Evolutionary conservation across 441 rosid genomes (phyloP).

Genomic region (Euphorbia celastroides): DNA sequence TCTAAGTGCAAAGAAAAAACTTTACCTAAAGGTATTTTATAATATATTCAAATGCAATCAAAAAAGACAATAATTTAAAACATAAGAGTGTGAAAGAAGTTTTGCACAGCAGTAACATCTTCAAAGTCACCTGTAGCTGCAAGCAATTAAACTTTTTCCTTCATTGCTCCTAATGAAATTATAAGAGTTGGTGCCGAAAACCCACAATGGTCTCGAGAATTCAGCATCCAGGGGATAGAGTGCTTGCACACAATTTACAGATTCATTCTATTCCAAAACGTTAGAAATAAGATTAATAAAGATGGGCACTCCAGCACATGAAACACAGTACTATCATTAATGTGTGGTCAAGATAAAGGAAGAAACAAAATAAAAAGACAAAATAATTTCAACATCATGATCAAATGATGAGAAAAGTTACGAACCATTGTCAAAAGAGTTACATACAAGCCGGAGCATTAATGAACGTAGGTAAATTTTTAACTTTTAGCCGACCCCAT

Average conservation of each 20-base stretch:
- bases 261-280: conserved; percentile 48
- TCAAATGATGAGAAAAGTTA: not conserved
- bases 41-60: not conserved
- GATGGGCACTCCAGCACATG: not conserved
- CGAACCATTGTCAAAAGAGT: not conserved
- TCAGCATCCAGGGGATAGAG: conserved; percentile 67
- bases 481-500: too few species aligned
- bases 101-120: conserved; percentile 8
- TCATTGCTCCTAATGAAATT: conserved; percentile 50
- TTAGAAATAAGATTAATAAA: conserved; percentile 5
- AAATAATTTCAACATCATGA: not conserved
- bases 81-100: conserved; percentile 4
- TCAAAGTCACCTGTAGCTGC: conserved; percentile 64
- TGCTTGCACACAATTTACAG: conserved; percentile 46
- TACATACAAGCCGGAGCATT: not conserved
- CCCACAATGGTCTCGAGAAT: conserved; percentile 81
- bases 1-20: conserved; percentile 33
- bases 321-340: not conserved
- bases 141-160: conserved; percentile 59
- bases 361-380: not conserved
- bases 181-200: conserved; percentile 73
- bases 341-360: not conserved
- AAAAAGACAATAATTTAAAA: not conserved
- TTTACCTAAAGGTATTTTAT: not conserved
- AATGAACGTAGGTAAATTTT: not conserved